Base-by-base conservation (phyloP, 2,329 filamentous ascomycete species). In the Aspergillus versicolor region DNA sequence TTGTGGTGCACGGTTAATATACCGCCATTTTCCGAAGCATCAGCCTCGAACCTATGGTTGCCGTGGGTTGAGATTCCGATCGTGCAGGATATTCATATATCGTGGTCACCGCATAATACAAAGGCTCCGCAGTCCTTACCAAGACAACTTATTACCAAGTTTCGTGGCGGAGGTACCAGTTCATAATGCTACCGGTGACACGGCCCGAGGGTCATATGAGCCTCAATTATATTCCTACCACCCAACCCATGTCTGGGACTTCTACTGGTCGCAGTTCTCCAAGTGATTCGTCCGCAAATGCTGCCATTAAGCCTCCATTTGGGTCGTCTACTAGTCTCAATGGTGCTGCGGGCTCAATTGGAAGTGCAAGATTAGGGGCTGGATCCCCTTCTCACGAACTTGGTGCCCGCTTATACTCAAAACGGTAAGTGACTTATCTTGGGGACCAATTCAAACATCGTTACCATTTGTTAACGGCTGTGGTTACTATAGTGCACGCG, bases 351-450 rank as follows among this genome's bases (percentile, higher is more conserved):
- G 76, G 74, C 56, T 79, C 83, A 55, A 78, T 84, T 55, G 81
- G 81, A 61, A 79, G 77, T 69, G 79, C 81, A 65, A 81, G 93
- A 79, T 89, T 93, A 71, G 92, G 92, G 81, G 87, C 91, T 81
- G 92, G 92, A 74, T 99, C 94, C 83, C 94, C 94, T 69, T 97
- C 92, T 77, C 92, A 96, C 80, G 94, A 97, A 65, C 85, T 92
- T 70, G 86, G 88, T 57, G 87, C 85, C 63, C 75, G 93, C 68
- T 81, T 97, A 59, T 97, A 90, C 77, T 92, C 92, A 61, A 97
- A 97, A 81, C 88, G 94, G 92, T 96, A 84, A 71, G 87, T 79
- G 63, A 17, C 42, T 41, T 58, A 21, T 30, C 43, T 4, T 9
- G 27, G 9, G 27, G n/a, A 9, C 52, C 12, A 34, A 22, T 24